phyloP scores from a whole-genome alignment of 2,329 filamentous ascomycete species.

The Orbilia brochopaga region DNA sequence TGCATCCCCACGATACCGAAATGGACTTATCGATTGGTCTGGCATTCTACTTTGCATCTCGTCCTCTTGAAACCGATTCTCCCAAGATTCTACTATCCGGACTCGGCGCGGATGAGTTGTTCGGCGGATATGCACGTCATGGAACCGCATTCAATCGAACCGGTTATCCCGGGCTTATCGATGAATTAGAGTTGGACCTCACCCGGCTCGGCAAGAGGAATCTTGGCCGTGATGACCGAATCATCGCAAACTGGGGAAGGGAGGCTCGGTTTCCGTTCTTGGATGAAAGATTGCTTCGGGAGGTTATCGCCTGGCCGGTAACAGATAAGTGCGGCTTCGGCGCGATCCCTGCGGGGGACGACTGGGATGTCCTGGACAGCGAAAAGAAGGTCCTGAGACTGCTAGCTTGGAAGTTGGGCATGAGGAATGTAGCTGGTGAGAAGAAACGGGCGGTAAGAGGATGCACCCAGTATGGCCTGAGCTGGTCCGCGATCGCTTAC shows the following conservation, averaged over 20 bases:
- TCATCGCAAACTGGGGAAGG: constrained; percentile 84
- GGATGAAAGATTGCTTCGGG: constrained; percentile 82
- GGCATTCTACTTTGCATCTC: constrained; percentile 92
- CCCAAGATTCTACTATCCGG: constrained; percentile 85
- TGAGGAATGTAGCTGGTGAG: constrained; percentile 75
- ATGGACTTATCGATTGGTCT: constrained; percentile 97
- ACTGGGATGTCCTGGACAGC: constrained; percentile 50
- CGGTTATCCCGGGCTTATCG: constrained; percentile 74
- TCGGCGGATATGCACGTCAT: constrained; percentile 90
- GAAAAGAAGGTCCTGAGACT: constrained; percentile 82
- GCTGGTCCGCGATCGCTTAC: constrained; percentile 50
- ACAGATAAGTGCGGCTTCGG: constrained; percentile 89
- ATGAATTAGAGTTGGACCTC: constrained; percentile 86
- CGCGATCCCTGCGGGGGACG: constrained; percentile 53
- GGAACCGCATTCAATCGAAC: constrained; percentile 71
- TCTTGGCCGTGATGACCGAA: constrained; percentile 88
- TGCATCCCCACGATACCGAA: constrained; percentile 93
- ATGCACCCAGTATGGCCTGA: background rate
- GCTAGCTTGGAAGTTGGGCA: constrained; percentile 74
- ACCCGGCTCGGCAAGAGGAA: constrained; percentile 89
- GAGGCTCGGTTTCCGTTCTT: constrained; percentile 91
- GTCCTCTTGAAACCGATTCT: constrained; percentile 64
- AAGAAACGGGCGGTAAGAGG: constrained; percentile 80
- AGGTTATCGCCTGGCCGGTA: constrained; percentile 75
- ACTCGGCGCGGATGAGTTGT: constrained; percentile 92